Conservation (phyloP, 2,329 filamentous ascomycete genomes). For the Didymella sp. region DNA sequence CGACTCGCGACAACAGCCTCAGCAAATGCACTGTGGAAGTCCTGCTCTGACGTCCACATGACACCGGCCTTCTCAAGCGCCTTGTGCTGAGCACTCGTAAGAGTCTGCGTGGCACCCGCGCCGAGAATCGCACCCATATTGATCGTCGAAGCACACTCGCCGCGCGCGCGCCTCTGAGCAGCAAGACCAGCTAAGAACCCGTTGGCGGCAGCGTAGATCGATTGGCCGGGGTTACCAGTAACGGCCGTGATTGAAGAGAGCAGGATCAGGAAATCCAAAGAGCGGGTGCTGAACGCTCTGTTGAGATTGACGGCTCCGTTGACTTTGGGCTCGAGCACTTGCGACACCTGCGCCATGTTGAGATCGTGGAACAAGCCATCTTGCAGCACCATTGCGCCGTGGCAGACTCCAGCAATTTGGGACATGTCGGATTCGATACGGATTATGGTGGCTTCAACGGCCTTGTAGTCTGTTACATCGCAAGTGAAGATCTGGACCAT, state of each 20-base stretch:
- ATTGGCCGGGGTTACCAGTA: conserved; percentile 26
- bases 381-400: conserved; percentile 34
- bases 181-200: conserved; percentile 53
- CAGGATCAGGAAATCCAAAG: conserved; percentile 38
- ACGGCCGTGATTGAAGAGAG: conserved; percentile 29
- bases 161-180: conserved; percentile 46
- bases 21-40: conserved; percentile 26
- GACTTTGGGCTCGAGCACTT: conserved; percentile 29
- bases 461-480: conserved; percentile 12
- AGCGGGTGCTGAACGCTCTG: conserved; percentile 14
- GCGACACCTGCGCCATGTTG: not conserved
- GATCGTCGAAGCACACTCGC: conserved; percentile 48
- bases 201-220: conserved; percentile 33
- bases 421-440: conserved; percentile 6
- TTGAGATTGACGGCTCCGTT: conserved; percentile 25
- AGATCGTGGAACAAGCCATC: conserved; percentile 26
- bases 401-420: conserved; percentile 25
- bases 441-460: not conserved
- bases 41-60: conserved; percentile 22
- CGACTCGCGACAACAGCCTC: conserved; percentile 15
- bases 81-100: conserved; percentile 31
- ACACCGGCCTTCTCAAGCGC: conserved; percentile 9
- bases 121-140: conserved; percentile 50
- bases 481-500: not conserved
- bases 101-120: conserved; percentile 40